Evolutionary conservation across 2,329 filamentous ascomycete genomes (phyloP), one percentile per base, ranked within the genome.

Genomic region (Plectosphaerella cucumerina): DNA sequence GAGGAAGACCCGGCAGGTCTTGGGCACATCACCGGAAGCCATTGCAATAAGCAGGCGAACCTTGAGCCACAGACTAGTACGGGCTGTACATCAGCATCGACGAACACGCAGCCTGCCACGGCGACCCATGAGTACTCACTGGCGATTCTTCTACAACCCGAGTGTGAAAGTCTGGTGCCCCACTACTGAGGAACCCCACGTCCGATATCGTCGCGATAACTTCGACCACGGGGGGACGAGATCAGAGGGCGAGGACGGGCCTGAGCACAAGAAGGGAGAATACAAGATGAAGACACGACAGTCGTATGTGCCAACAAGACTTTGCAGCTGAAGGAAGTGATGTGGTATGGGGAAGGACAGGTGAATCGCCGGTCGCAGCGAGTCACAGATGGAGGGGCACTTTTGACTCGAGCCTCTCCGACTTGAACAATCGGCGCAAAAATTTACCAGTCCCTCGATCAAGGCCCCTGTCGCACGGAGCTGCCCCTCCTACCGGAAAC

Each of bases 1-100:
- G 60, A 96, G 82, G 62, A 97, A 82, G 68, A 97, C 91, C 81
- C 96, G 97, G 83, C 94, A 97, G 64, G 88, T 83, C 70, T 84
- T 83, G 60, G 76, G 80, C 20, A 74, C 70, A 46, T 68, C 65
- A 50, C 68, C 59, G 15, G 70, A 61, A 45, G 72, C 67, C 74
- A 77, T 76, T 18, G 21, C 14, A 33, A 26, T 18, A 37, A 17
- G 12, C 20, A 3, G 43, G 18, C 22, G 14, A 17, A 15, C 33
- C 43, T 31, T 31, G 26, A 31, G 26, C 26, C 12, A 31, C 26
- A 31, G 26, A 10, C 26, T 31, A n/a, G n/a, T n/a, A 12, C 43
- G 26, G 43, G 15, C 22, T 31, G 22, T 18, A 10, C 17, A 45
- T 45, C 33, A 45, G 43, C 43, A 23, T 44, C 26, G n/a, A 18